Conservation (phyloP, 2,329 filamentous ascomycete genomes). For the Fusarium domesticum region DNA sequence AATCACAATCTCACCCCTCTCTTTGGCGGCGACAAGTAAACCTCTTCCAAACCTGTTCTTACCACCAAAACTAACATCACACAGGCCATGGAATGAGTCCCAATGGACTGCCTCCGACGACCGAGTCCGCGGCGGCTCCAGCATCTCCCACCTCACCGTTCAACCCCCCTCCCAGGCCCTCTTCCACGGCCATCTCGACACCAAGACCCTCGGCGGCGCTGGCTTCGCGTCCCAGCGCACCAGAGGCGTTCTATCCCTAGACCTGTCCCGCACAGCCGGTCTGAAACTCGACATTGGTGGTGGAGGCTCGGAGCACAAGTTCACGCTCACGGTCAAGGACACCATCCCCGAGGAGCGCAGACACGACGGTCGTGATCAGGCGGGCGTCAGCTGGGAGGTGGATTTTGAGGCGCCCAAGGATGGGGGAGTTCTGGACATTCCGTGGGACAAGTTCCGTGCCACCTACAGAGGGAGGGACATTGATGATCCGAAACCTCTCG, state of each 20-base stretch:
- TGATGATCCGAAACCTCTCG: constrained; percentile 56
- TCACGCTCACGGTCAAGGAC: constrained; percentile 75
- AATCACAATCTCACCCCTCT: constrained; percentile 32
- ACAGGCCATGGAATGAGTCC: constrained; percentile 54
- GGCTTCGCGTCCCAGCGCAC: constrained; percentile 80
- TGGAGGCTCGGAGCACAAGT: constrained; percentile 59
- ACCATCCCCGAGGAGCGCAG: constrained; percentile 52
- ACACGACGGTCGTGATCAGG: constrained; percentile 66
- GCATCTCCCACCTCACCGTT: constrained; percentile 49
- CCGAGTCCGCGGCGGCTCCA: constrained; percentile 71
- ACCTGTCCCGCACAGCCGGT: constrained; percentile 62
- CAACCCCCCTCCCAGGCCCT: constrained; percentile 41
- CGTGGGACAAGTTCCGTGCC: constrained; percentile 63
- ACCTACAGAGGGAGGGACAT: constrained; percentile 70
- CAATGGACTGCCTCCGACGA: constrained; percentile 73
- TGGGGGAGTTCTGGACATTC: constrained; percentile 49
- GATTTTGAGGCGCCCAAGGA: constrained; percentile 51
- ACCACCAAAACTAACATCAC: constrained; percentile 6
- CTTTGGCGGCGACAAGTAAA: constrained; percentile 41
- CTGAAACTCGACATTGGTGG: constrained; percentile 51
- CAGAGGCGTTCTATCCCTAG: constrained; percentile 55
- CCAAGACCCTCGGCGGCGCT: constrained; percentile 70
- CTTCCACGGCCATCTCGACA: constrained; percentile 71
- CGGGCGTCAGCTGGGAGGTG: constrained; percentile 70
- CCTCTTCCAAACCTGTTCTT: background rate